Conservation (phyloP, 2,329 filamentous ascomycete genomes). For the Pseudogymnoascus sp. region DNA sequence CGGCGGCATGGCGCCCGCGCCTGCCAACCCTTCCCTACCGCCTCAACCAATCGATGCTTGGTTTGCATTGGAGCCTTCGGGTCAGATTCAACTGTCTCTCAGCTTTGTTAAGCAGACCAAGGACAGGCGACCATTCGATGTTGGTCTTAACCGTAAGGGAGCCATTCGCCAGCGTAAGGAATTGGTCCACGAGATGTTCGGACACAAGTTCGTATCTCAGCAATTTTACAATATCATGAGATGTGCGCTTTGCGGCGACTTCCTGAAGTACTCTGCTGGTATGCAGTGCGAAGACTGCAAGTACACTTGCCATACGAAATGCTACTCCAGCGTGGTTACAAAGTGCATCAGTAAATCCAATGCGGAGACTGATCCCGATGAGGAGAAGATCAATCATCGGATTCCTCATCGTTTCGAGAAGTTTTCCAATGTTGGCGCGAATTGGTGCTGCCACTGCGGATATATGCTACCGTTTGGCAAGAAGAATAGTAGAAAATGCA, state of each 20-base stretch:
- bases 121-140: conserved; percentile 73
- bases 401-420: conserved; percentile 95
- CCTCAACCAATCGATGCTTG: conserved; percentile 72
- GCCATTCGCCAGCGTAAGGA: conserved; percentile 97
- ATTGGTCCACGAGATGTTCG: conserved; percentile 96
- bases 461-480: conserved; percentile 92
- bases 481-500: conserved; percentile 89
- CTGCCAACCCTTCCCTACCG: conserved; percentile 30
- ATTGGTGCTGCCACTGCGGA: conserved; percentile 99
- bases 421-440: conserved; percentile 96
- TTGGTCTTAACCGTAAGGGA: conserved; percentile 88
- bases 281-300: conserved; percentile 99
- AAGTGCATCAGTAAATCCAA: conserved; percentile 99
- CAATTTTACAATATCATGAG: conserved; percentile 99
- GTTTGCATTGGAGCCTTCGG: conserved; percentile 94
- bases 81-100: conserved; percentile 83
- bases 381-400: conserved; percentile 98
- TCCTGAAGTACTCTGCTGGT: conserved; percentile 94
- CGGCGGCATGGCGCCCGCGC: conserved; percentile 23
- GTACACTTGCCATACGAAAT: conserved; percentile 98
- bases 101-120: conserved; percentile 88
- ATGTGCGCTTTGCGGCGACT: conserved; percentile 93
- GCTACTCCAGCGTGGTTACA: conserved; percentile 91
- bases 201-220: conserved; percentile 96
- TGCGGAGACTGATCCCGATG: conserved; percentile 93